Evolutionary conservation across 352 stramenopile genomes (phyloP).

Genomic region (Poterioochromonas sp.): DNA sequence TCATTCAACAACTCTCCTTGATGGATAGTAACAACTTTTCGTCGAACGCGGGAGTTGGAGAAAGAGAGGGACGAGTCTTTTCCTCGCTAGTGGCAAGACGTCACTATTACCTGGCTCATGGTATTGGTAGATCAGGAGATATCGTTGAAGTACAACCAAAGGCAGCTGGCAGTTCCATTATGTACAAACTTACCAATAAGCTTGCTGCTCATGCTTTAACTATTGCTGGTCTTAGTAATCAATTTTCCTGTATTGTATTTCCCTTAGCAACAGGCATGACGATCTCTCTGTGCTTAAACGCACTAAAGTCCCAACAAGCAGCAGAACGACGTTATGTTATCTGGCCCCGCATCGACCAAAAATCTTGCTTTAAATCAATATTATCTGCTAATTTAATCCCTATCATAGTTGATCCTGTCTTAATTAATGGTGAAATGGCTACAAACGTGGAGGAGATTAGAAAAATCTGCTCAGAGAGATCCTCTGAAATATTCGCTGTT

Average conservation of each 20-base stretch:
- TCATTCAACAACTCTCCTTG: slow-evolving; percentile 68
- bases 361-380: slow-evolving; percentile 97
- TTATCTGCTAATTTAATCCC: slow-evolving; percentile 70
- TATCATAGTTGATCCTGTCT: slow-evolving; percentile 41
- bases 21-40: slow-evolving; percentile 92
- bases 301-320: slow-evolving; percentile 51
- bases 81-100: slow-evolving; percentile 63
- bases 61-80: slow-evolving; percentile 89
- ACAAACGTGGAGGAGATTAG: slow-evolving; percentile 76
- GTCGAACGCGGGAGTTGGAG: slow-evolving; percentile 78
- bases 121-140: slow-evolving; percentile 90
- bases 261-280: slow-evolving; percentile 95
- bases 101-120: slow-evolving; percentile 86
- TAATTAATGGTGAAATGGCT: slow-evolving; percentile 51
- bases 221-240: slow-evolving; percentile 58
- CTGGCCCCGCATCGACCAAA: slow-evolving; percentile 95
- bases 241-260: slow-evolving; percentile 69
- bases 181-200: slow-evolving; percentile 82
- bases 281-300: slow-evolving; percentile 74
- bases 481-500: slow-evolving; percentile 72
- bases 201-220: slow-evolving; percentile 77
- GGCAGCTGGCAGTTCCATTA: slow-evolving; percentile 85
- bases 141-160: slow-evolving; percentile 97
- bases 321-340: slow-evolving; percentile 64
- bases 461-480: not conserved